Base-by-base conservation (phyloP, 768 basidiomycete species). In the Leucocoprinus sp. region DNA sequence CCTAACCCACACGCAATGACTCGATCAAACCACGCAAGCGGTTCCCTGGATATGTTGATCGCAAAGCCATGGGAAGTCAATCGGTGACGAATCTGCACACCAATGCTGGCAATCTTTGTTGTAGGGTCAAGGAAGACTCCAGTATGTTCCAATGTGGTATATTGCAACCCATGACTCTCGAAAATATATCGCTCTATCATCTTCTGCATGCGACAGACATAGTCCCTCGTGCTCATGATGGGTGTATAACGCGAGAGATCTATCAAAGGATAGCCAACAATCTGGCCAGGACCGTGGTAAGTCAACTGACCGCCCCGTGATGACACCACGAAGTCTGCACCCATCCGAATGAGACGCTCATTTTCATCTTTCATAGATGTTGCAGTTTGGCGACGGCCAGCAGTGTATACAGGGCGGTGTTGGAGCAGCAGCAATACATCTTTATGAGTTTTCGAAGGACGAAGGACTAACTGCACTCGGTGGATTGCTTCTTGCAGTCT, bases 281-380 rank as follows among this genome's bases (percentile, higher is more conserved):
- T 71, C 64, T 99, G 96, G 5, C 96, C 96, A 1, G 96, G 93
- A 0, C 96, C 96, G 61, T 99, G 96, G 63, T 90, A 99, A 1
- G 96, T 99, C 47, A 92, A 74, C 65, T 97, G 84, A 2, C 96
- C 96, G 11, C 96, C 96, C 43, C 96, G 73, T 43, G 78, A 72
- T 2, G 92, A 80, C 18, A 77, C 66, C 29, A 87, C 75, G 56
- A 93, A 93, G 58, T 96, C 90, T 0, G 95, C 95, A 19, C 95
- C 95, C 18, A 90, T 69, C 35, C 23, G 69, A 58, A 72, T 76
- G n/a, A 97, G 67, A 17, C 87, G 79, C 29, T 60, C 43, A 21
- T 68, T 68, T 45, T 95, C 88, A 34, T 67, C 64, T 29, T 72
- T 62, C 12, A 84, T 66, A 41, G 78, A 73, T 14, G 71, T 66